These are phyloP conservation scores for Paspalum vaginatum DNA, from an alignment of 176 grass and related monocot genomes.

Conservation along the genomic window DNA sequence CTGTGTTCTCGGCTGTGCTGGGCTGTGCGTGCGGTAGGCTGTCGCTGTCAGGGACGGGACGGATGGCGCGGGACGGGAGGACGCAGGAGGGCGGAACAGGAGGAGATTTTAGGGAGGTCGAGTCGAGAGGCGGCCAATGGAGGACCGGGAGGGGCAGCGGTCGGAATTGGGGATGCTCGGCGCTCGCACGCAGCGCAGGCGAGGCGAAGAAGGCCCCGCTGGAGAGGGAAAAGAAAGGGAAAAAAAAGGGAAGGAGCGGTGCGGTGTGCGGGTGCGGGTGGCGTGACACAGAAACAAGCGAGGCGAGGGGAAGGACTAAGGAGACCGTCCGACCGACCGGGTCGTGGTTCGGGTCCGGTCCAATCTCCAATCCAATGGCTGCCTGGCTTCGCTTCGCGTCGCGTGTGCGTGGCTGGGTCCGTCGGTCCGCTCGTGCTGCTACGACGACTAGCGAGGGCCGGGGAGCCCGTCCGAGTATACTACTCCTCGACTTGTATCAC, in stretches of 20 bases:
- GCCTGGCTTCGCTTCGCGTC: too few relatives aligned
- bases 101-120: neutral
- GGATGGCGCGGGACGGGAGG: neutral
- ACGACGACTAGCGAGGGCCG: too few relatives aligned
- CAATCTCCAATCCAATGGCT: too few relatives aligned
- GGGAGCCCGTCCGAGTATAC: too few relatives aligned
- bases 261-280: neutral
- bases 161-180: neutral
- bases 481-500: too few relatives aligned
- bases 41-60: neutral
- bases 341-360: neutral
- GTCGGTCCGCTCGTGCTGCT: too few relatives aligned
- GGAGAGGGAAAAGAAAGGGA: neutral
- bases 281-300: neutral
- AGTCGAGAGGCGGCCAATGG: constrained; percentile 2
- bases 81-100: neutral
- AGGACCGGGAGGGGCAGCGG: neutral
- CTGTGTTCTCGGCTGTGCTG: neutral
- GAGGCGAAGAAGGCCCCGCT: neutral
- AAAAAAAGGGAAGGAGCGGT: neutral
- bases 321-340: neutral
- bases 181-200: neutral
- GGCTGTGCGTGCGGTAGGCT: neutral
- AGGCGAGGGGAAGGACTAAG: neutral
- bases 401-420: too few relatives aligned